A percentile compares a stretch with the other conserved stretches of the same genome.
Conservation (phyloP, 768 basidiomycete genomes). For the Hortiboletus campestris region DNA sequence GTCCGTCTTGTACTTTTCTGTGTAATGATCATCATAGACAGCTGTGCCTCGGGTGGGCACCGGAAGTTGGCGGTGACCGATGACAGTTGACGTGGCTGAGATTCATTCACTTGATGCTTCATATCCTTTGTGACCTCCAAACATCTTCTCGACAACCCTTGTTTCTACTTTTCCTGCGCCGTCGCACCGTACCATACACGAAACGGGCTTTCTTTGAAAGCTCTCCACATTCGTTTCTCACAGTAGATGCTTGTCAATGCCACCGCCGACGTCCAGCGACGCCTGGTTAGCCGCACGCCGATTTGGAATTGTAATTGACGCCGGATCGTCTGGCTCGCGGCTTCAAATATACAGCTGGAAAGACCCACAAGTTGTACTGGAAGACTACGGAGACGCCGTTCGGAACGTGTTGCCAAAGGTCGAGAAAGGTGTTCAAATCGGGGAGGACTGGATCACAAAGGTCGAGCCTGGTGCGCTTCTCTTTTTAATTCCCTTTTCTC, state of each 20-base stretch:
- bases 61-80: neutral
- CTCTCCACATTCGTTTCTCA: constrained; percentile 23
- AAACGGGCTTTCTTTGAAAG: constrained; percentile 20
- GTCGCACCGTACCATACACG: constrained; percentile 10
- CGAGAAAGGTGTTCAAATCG: constrained; percentile 82
- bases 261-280: constrained; percentile 68
- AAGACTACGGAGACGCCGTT: constrained; percentile 49
- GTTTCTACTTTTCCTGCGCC: neutral
- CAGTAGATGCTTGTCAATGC: constrained; percentile 50
- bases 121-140: neutral
- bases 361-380: constrained; percentile 64
- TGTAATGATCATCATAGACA: neutral
- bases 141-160: neutral
- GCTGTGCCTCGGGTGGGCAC: neutral
- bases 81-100: constrained; percentile 2
- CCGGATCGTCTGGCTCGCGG: constrained; percentile 95
- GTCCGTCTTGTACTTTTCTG: neutral
- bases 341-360: constrained; percentile 97
- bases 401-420: constrained; percentile 71
- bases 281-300: constrained; percentile 77
- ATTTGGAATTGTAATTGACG: constrained; percentile 96
- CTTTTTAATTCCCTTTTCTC: no score
- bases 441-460: constrained; percentile 86
- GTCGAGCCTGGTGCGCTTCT: constrained; percentile 82
- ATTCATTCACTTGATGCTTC: neutral